Evolutionary conservation across 352 stramenopile genomes (phyloP), one percentile per base, ranked within the genome.

Genomic region (Thalassiosira exigua): DNA sequence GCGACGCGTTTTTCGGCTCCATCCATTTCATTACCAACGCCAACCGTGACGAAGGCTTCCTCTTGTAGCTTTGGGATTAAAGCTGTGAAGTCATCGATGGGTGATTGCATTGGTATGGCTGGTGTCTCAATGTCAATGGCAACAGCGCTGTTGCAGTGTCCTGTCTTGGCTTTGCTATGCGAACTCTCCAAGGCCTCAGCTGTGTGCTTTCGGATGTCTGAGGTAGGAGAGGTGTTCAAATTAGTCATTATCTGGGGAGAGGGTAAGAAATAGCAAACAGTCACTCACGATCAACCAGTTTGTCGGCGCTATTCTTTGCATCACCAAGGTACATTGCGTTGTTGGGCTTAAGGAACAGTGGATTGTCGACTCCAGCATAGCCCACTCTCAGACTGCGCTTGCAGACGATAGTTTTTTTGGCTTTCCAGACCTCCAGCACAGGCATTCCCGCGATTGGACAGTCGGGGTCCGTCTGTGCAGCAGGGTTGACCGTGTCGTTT

Each of bases 401-500:
- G 77, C 86, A 86, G 14, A 81, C 73, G 48, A 88, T 84, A 14
- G 53, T 82, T 7, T 86, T 56, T 22, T 86, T 81, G 3, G 81
- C 77, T 24, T 88, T 86, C 81, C 81, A 88, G 17, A 88, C 81
- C 44, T 84, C 41, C 12, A 88, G 60, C n/a, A 88, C 81, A 22
- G 81, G 81, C 81, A 88, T 85, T 44, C 46, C 46, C 9, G 46
- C 46, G 67, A 87, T 87, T 9, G 81, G 68, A 73, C 39, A 76
- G 54, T 73, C 52, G 1, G 79, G 79, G 68, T 89, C 79, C 17
- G 65, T 79, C 33, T 89, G 39, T 12, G 82, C 82, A 19, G 44
- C 76, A 57, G 78, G 82, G 56, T 89, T 89, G 14, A 89, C 73
- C 33, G 73, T 89, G 65, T 89, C 82, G 39, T 89, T 89, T 19